Evolutionary conservation across 345 rosid species (phyloP).

Genomic region (Citrus sp.): DNA sequence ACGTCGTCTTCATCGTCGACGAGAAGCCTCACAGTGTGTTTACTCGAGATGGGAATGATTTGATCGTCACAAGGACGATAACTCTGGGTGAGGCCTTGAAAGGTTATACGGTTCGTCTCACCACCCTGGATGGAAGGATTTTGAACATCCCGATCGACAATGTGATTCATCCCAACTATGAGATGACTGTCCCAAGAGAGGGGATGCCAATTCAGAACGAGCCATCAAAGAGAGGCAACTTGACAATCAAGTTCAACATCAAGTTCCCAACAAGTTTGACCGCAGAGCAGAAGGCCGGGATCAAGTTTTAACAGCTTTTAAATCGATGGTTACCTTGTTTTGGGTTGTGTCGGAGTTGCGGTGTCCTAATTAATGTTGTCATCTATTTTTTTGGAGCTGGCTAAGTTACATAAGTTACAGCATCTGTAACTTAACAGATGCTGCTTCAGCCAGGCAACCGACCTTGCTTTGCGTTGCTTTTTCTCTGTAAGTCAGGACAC

Average conservation of each 20-base stretch:
- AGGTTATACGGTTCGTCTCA: conserved; percentile 46
- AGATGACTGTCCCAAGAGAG: conserved; percentile 44
- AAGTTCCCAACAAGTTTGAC: conserved; percentile 52
- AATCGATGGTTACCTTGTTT: no score
- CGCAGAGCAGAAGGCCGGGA: conserved; percentile 49
- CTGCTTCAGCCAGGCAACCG: no score
- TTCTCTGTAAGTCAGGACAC: no score
- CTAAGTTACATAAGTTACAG: no score
- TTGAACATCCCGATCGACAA: conserved; percentile 37
- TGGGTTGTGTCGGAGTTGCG: not conserved
- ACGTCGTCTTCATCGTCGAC: conserved; percentile 49
- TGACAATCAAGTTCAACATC: conserved; percentile 56
- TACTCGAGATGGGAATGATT: conserved; percentile 58
- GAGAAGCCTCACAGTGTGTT: conserved; percentile 60
- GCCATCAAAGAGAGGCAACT: conserved; percentile 49
- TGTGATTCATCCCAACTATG: conserved; percentile 51
- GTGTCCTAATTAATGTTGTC: not conserved
- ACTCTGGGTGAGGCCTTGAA: conserved; percentile 57
- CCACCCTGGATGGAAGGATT: conserved; percentile 54
- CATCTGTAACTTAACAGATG: no score
- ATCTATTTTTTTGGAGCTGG: no score
- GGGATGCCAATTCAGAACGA: conserved; percentile 70
- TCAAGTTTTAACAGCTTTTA: conserved; percentile 14
- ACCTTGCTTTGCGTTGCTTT: no score
- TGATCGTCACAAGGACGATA: conserved; percentile 38